Base-by-base conservation (phyloP, 2,329 filamentous ascomycete species). In the Exophiala bonariae region DNA sequence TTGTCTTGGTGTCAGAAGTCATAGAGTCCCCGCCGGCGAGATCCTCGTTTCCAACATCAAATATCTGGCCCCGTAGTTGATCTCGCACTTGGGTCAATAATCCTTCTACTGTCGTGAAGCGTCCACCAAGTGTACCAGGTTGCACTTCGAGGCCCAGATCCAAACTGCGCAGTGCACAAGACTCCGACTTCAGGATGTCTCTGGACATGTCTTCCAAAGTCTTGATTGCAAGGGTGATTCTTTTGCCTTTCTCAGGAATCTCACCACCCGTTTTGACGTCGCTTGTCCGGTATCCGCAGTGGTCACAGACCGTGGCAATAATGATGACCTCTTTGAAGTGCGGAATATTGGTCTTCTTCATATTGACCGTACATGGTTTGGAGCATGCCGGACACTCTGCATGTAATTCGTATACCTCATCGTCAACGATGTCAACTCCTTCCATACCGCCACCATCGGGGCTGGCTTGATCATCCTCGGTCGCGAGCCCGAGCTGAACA, bases 301-400 rank as follows among this genome's bases (percentile, higher is more conserved):
- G 79, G 20, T 92, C 85, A 71, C 93, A 99, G 20, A 89, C 85
- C 2, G 92, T 97, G 59, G 85, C 91, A 88, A 96, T 97, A 60
- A 99, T 78, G 32, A 96, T 85, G 3, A 99, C 93, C 64, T 97
- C 89, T 72, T 96, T 95, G 75, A 99, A 99, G 72, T 96, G 87
- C 1, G 93, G 93, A 54, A 99, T 96, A 62, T 95, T 89, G 47
- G 97, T 89, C 85, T 96, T 95, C 76, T 96, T 96, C 89, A 96
- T 96, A 69, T 96, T 91, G 8, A 95, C 95, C 3, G 83, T 83
- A 71, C 91, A 96, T 3, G 82, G 74, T 68, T 87, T 87, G 63
- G 85, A 84, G 75, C 93, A 99, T 52, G 89, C 92, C 0, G 93
- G 93, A 68, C 93, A 99, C 48, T 83, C 87, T 5, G 91, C 86